Evolutionary conservation across 2,329 filamentous ascomycete genomes (phyloP).

Genomic region (Lizonia empirigonia): DNA sequence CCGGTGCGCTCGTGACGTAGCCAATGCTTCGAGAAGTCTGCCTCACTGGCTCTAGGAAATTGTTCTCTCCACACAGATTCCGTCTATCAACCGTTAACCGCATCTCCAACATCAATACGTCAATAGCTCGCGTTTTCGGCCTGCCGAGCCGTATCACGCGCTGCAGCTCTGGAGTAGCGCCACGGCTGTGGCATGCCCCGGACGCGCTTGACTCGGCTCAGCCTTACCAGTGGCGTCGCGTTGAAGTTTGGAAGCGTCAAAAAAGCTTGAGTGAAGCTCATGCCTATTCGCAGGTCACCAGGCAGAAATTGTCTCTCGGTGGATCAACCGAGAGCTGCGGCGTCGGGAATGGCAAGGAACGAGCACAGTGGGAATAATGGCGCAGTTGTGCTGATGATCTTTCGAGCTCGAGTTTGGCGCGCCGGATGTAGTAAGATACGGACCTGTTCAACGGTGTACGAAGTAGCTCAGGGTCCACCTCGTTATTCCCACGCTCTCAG

Average conservation of each 20-base stretch:
- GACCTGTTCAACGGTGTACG: slow-evolving; percentile 8
- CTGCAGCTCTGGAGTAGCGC: slow-evolving; percentile 12
- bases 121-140: slow-evolving; percentile 15
- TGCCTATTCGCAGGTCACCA: slow-evolving; percentile 1
- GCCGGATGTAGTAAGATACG: slow-evolving; percentile 9
- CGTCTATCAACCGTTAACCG: slow-evolving; percentile 1
- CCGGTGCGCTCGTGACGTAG: slow-evolving; percentile 30
- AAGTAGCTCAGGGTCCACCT: slow-evolving; percentile 1
- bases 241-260: slow-evolving; percentile 12
- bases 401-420: neutral
- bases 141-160: slow-evolving; percentile 10
- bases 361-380: slow-evolving; percentile 6
- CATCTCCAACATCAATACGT: slow-evolving; percentile 8
- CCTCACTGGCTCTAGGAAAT: slow-evolving; percentile 8
- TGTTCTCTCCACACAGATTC: slow-evolving; percentile 5
- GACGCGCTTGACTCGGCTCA: slow-evolving; percentile 4
- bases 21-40: slow-evolving; percentile 6
- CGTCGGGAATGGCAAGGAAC: slow-evolving; percentile 5
- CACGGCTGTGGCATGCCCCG: neutral
- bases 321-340: slow-evolving; percentile 2
- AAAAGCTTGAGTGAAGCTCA: slow-evolving; percentile 13
- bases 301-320: slow-evolving; percentile 4
- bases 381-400: neutral
- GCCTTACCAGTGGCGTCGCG: slow-evolving; percentile 18
- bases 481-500: slow-evolving; percentile 4